Percentiles rank a stretch among this genome's conserved stretches.
Evolutionary conservation across 1,139 yeast species (phyloP).

Genomic region (Dujonia santamariae): DNA sequence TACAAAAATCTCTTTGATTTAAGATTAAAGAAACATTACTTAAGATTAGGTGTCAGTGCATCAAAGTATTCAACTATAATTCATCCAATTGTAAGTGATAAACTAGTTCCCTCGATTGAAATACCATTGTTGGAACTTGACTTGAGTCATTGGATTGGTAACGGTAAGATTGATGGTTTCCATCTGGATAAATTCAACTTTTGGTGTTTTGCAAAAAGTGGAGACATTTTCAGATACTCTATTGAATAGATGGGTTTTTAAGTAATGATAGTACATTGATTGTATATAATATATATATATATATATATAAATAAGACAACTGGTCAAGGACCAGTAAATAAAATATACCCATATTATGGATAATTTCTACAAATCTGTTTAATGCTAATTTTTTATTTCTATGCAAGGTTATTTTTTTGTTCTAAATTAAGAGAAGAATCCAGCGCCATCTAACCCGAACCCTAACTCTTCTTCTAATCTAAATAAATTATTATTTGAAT

Average conservation of each 20-base stretch:
- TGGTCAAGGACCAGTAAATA: no score
- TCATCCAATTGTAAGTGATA: slow-evolving; percentile 40
- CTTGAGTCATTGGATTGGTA: slow-evolving; percentile 27
- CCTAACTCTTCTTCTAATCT: slow-evolving; percentile 46
- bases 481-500: slow-evolving; percentile 21
- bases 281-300: background rate
- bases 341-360: background rate
- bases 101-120: slow-evolving; percentile 39
- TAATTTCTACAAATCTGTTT: no score
- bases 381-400: background rate
- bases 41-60: slow-evolving; percentile 10
- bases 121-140: slow-evolving; percentile 36
- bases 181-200: slow-evolving; percentile 35
- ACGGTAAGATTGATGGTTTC: slow-evolving; percentile 46
- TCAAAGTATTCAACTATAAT: slow-evolving; percentile 22
- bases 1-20: slow-evolving; percentile 37
- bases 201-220: slow-evolving; percentile 53
- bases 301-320: no score
- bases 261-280: no score
- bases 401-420: background rate
- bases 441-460: slow-evolving; percentile 44
- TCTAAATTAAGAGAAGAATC: slow-evolving; percentile 18
- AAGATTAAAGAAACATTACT: slow-evolving; percentile 30
- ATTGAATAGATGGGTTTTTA: slow-evolving; percentile 10
- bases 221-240: slow-evolving; percentile 44